Base-by-base conservation (phyloP, 208 protist species). In the Acanthamoeba castellanii region DNA sequence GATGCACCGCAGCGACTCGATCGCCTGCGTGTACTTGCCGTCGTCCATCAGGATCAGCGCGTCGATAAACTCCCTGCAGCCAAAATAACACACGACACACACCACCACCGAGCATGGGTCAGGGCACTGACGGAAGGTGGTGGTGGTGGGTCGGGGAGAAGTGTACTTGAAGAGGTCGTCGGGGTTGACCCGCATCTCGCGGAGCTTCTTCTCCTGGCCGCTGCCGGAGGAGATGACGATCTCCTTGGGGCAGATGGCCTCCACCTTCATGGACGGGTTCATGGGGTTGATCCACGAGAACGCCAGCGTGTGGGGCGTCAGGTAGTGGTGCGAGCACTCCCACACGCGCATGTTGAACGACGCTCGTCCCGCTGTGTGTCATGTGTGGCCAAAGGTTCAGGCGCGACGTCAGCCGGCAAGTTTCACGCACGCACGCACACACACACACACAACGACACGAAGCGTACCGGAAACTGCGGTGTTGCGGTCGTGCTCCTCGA, bases 1-100 rank as follows among this genome's bases (percentile, higher is more conserved):
- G 30, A 82, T 82, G 74, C 74, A 82, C 30, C 74, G 74, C 30
- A 82, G 74, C 30, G 74, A 37, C 42, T 82, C 74, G 42, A 82
- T 82, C 25, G 74, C 74, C 42, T 82, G 74, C 34, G 74, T 82
- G 42, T 82, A 82, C 74, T 82, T 82, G 25, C 74, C 74, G 74
- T 82, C 74, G 74, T 82, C 74, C 74, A 82, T 82, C 74, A 82
- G 30, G 30, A 82, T 82, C 34, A 82, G 74, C 74, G 74, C 74
- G 74, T 82, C 74, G 42, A 82, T 82, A 27, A 82, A 82, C n/a
- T 82, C 74, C 42, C 74, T 82, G 74, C 74, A 42, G 37, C 37
- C 37, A 42, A 42, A 42, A 42, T 42, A 42, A 42, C 37, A 42
- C 37, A 42, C 37, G 37, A 42, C 37, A 42, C 37, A 42, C n/a